These are phyloP conservation scores for Plasmopara viticola DNA, from an alignment of 352 stramenopile species.

Conservation along the genomic window DNA sequence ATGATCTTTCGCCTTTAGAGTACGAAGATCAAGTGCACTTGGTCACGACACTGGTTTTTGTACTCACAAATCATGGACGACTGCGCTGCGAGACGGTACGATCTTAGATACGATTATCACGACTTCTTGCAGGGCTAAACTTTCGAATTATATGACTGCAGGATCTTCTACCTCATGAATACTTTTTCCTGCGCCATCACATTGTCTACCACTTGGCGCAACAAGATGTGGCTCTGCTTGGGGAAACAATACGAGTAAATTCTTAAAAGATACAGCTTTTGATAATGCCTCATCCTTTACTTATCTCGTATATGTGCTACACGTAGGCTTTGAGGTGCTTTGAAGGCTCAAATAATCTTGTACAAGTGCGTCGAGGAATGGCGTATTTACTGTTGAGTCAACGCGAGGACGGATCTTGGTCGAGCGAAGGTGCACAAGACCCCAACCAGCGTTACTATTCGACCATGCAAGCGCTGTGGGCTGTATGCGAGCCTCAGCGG, in stretches of 20 bases:
- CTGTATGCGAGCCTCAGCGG: slow-evolving; percentile 36
- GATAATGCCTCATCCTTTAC: background rate
- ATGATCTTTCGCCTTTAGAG: slow-evolving; percentile 48
- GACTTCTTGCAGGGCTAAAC: slow-evolving; percentile 3
- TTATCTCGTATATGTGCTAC: background rate
- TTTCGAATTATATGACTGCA: slow-evolving; percentile 13
- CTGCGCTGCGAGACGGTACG: slow-evolving; percentile 61
- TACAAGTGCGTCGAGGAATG: slow-evolving; percentile 59
- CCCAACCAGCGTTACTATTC: slow-evolving; percentile 34
- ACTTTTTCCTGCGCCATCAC: slow-evolving; percentile 84
- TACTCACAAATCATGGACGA: slow-evolving; percentile 77
- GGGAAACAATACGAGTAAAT: slow-evolving; percentile 61
- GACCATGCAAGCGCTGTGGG: slow-evolving; percentile 45
- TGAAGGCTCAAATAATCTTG: slow-evolving; percentile 58
- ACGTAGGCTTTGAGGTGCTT: slow-evolving; percentile 69
- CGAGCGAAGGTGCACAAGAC: slow-evolving; percentile 14
- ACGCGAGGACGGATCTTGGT: slow-evolving; percentile 55
- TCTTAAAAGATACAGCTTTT: background rate
- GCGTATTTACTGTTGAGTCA: slow-evolving; percentile 61
- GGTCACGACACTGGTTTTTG: slow-evolving; percentile 81
- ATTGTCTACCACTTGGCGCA: slow-evolving; percentile 70
- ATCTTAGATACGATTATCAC: background rate
- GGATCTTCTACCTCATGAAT: slow-evolving; percentile 87
- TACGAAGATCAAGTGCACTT: slow-evolving; percentile 83
- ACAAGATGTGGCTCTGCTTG: slow-evolving; percentile 64